These are phyloP conservation scores for Penicillium frequentans DNA, from an alignment of 2,329 filamentous ascomycete species.

Conservation along the genomic window DNA sequence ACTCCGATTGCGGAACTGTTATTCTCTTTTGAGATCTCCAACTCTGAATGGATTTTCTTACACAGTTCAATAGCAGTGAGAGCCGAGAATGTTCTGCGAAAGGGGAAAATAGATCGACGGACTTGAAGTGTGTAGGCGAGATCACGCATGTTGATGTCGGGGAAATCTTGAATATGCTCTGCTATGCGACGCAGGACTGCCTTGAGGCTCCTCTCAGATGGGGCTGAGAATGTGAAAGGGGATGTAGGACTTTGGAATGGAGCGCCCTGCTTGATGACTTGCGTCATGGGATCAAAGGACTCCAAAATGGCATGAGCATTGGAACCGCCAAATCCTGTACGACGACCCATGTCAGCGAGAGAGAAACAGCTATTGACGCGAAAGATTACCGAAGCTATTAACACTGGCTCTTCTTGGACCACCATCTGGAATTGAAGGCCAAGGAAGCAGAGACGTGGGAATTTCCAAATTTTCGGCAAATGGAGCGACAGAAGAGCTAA, in stretches of 20 bases:
- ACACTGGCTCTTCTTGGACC: background rate
- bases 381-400: background rate
- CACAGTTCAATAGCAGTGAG: background rate
- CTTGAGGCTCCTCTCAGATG: background rate
- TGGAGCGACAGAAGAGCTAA: slow-evolving; percentile 17
- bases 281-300: background rate
- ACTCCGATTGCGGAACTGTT: background rate
- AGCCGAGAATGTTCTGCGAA: background rate
- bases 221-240: background rate
- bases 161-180: background rate
- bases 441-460: background rate
- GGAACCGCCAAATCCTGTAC: background rate
- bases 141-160: background rate
- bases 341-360: background rate
- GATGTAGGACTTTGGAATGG: background rate
- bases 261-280: background rate
- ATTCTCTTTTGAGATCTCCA: background rate
- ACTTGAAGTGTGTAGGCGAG: background rate
- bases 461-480: background rate
- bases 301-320: background rate
- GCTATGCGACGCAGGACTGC: background rate
- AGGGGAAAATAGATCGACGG: background rate
- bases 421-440: background rate
- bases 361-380: background rate
- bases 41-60: background rate